Base-by-base conservation (phyloP, 108 stramenopile species). In the Bacterosira constricta region DNA sequence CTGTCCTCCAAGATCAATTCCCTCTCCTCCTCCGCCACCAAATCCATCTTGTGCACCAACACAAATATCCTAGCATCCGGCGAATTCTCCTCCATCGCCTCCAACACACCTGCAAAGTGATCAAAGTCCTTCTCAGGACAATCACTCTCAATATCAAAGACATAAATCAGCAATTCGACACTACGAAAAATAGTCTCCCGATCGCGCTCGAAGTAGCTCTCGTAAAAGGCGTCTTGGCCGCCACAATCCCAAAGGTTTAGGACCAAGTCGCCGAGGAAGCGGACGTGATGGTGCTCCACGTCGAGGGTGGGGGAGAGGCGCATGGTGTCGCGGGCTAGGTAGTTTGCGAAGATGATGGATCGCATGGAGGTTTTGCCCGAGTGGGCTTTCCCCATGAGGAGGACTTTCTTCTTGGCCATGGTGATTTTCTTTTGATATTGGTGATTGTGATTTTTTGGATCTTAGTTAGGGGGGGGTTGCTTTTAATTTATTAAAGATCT, bases 161-260 rank as follows among this genome's bases (percentile, higher is more conserved):
- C 99, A 65, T 99, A 99, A 69, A 99, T 99, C 17, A 99, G 67
- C 50, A 99, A 56, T 73, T 98, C 99, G 55, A 99, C 99, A 65
- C 83, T 80, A 8, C 97, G 86, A 82, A 99, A 99, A 53, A 99
- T 99, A 30, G 93, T 89, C 59, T 99, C 97, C n/a, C 96, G 89
- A 81, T 98, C 96, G 26, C 88, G 65, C 63, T 99, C 97, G 76
- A 99, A 99, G 83, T 99, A 99, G 50, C 83, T 83, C 66, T 98
- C 97, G 72, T 95, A 99, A 64, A 99, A 99, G 71, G 92, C 93
- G 69, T 98, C 98, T 74, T 96, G 95, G 12, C 99, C 99, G 10
- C 99, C 99, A 78, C 99, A 99, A 81, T 99, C 99, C 99, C 99
- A 99, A n/a, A 99, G 82, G 64, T 98, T 98, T 47, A 99, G 84